Percentiles rank a stretch among this genome's conserved stretches.
phyloP scores from a whole-genome alignment of 768 basidiomycete species.

The Lenzites betulinus region DNA sequence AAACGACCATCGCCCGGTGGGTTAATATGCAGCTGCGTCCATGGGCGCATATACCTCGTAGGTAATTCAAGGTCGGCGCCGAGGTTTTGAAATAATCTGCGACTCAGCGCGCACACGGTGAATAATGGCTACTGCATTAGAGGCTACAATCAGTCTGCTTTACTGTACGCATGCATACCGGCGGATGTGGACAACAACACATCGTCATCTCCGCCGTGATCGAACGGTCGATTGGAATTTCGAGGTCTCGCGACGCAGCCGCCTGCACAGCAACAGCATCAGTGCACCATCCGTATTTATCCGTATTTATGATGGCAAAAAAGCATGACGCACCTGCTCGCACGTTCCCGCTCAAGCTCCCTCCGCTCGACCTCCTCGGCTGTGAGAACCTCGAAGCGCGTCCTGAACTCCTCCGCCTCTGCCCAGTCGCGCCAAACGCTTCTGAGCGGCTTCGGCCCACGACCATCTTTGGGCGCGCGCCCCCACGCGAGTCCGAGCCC shows the following conservation, averaged over 20 bases:
- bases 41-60: no score
- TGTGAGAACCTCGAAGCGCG: conserved; percentile 82
- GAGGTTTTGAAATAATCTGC: no score
- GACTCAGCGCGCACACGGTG: neutral
- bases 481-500: conserved; percentile 79
- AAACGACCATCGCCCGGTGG: no score
- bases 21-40: no score
- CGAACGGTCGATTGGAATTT: conserved; percentile 52
- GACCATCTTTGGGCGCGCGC: conserved; percentile 72
- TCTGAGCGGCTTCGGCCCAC: conserved; percentile 78
- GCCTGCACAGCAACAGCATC: conserved; percentile 38
- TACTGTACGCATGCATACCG: conserved; percentile 5
- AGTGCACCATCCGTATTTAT: conserved; percentile 1
- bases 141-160: conserved; percentile 13
- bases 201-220: conserved; percentile 22
- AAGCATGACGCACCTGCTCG: conserved; percentile 56
- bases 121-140: conserved; percentile 9
- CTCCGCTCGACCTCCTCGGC: conserved; percentile 91
- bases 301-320: no score
- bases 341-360: conserved; percentile 85
- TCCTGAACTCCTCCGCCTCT: conserved; percentile 88
- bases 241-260: conserved; percentile 64
- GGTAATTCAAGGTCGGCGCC: no score
- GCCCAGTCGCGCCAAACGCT: conserved; percentile 97
- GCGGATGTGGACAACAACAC: neutral